Evolutionary conservation across 352 stramenopile genomes (phyloP), one percentile per base, ranked within the genome.

Genomic region (Albugo candida): DNA sequence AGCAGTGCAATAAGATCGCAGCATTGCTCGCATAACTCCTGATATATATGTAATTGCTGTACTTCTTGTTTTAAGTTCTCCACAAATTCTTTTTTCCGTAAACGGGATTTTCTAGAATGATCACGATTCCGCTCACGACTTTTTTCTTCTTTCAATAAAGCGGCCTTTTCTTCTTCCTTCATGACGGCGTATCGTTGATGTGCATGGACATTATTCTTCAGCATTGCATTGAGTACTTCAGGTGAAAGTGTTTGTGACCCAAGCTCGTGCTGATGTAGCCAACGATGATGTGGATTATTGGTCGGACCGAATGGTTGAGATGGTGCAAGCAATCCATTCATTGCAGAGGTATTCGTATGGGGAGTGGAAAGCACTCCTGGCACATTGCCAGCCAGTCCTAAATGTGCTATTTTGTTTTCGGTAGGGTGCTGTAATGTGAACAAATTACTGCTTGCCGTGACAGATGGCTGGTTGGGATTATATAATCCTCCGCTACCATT

Each of bases 1-100:
- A 89, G 73, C 14, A 89, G 64, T 36, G 76, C 68, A 50, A 89
- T 83, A 34, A 83, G 64, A 49, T 89, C 76, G 49, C 70, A 58
- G 55, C 71, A 81, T 55, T 86, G 71, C 48, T 89, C 73, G 53
- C 73, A 85, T 50, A 89, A 76, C 52, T 84, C 67, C 60, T 85
- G 73, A 56, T 85, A 89, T 49, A 89, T 78, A 54, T 86, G 70
- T 39, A 86, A 57, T 53, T 89, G 73, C 51, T 74, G 61, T 21
- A 86, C 73, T 41, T 89, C 71, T 46, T 78, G 64, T 63, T 96
- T 96, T 35, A 97, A 70, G 49, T 77, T 87, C 58, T 96, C 87
- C 24, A 97, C 70, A 49, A 94, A 96, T 41, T 88, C 83, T 60
- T 97, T 97, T 58, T 96, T 97, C 41, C 89, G 77, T 47, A 93